These are phyloP conservation scores for Aspergillus incahuasiensis DNA, from an alignment of 495 filamentous ascomycete species.

Conservation along the genomic window DNA sequence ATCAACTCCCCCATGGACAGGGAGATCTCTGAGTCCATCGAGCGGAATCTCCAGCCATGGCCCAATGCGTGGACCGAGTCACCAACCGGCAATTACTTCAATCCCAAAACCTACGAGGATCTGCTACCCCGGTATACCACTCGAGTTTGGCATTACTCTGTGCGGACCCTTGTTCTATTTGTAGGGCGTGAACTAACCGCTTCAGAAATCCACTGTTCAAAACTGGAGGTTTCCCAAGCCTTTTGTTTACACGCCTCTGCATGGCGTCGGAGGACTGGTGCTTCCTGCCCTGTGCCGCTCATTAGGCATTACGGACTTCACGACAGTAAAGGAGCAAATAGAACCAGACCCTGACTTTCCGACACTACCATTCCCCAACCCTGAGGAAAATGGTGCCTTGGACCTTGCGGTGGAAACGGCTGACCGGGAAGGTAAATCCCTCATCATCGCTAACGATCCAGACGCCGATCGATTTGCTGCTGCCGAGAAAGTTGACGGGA, in stretches of 20 bases:
- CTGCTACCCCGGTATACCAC: slow-evolving; percentile 41
- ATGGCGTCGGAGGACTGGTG: slow-evolving; percentile 59
- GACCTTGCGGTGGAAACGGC: slow-evolving; percentile 57
- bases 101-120: slow-evolving; percentile 36
- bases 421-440: slow-evolving; percentile 37
- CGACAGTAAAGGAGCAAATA: slow-evolving; percentile 47
- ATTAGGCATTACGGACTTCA: slow-evolving; percentile 42
- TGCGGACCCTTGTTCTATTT: slow-evolving; percentile 15
- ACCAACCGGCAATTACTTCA: slow-evolving; percentile 38
- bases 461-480: slow-evolving; percentile 70
- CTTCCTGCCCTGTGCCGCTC: slow-evolving; percentile 36
- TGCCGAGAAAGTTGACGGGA: slow-evolving; percentile 54
- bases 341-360: slow-evolving; percentile 65
- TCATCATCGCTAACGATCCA: slow-evolving; percentile 66
- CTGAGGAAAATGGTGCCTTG: slow-evolving; percentile 66
- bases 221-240: slow-evolving; percentile 26
- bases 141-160: slow-evolving; percentile 36
- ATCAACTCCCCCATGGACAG: slow-evolving; percentile 62
- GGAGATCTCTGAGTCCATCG: slow-evolving; percentile 57
- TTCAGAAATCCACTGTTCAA: slow-evolving; percentile 34
- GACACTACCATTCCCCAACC: slow-evolving; percentile 67
- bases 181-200: slow-evolving; percentile 10
- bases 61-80: slow-evolving; percentile 45
- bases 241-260: slow-evolving; percentile 68
- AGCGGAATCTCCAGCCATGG: slow-evolving; percentile 53